Evolutionary conservation across 306 rosid species (phyloP), one percentile per base, ranked within the genome.

Genomic region (Oxytropis ochrocephala): DNA sequence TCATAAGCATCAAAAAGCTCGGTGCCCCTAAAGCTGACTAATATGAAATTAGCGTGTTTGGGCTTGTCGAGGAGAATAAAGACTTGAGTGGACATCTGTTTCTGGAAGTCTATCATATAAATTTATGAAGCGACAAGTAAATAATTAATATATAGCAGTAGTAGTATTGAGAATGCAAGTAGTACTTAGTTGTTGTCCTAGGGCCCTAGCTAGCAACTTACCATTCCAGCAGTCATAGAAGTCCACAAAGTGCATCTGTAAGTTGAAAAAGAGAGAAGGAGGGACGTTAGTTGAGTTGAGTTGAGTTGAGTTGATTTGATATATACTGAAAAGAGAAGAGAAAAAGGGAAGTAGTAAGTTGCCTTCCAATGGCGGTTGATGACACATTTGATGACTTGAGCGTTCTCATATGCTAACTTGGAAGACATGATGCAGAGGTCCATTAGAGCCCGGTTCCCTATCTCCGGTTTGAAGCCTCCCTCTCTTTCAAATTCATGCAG

Each of bases 351-450:
- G n/a, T n/a, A n/a, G n/a, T n/a, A 60, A 30, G 88, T 82, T 79
- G 81, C 95, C 88, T 87, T 90, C 96, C 94, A 90, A 32, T 84
- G 84, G 67, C 60, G 75, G 60, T 41, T 56, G 12, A 90, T 86
- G 12, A 85, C 12, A 21, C 65, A 64, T 56, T 70, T 64, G 21
- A 87, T 67, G 64, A 87, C 81, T 17, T 51, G 41, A 12, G 82
- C 84, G 69, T 90, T 90, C 86, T 90, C 96, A 24, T 87, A 90
- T 17, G 89, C 91, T 71, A 87, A 69, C 85, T 87, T 90, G 58
- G 96, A 80, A 41, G 94, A 89, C 91, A 87, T 83, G 9, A 87
- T 67, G 79, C 96, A 90, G 49, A 90, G 88, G 55, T 87, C 96
- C 83, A 85, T 75, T 18, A 90, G 82, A 80, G 80, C 70, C 54